Evolutionary conservation across 805 yeast genomes (phyloP).

Genomic region (Yamadazyma ubonensis): DNA sequence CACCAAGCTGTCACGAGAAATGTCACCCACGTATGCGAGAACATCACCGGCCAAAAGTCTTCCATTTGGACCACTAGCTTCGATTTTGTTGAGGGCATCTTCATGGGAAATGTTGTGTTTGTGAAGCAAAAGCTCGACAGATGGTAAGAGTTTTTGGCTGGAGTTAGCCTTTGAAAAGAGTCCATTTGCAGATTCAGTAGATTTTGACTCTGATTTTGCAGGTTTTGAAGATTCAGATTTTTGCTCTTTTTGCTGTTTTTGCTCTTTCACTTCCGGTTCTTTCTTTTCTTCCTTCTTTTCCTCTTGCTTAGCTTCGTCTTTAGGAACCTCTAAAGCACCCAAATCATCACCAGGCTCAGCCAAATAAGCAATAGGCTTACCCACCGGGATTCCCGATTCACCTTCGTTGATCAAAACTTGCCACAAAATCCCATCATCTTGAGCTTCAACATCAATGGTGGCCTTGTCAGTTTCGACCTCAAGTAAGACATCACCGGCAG

Average conservation of each 20-base stretch:
- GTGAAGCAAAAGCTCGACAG: conserved; percentile 67
- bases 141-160: conserved; percentile 68
- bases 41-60: conserved; percentile 90
- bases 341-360: conserved; percentile 91
- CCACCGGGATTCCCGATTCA: conserved; percentile 76
- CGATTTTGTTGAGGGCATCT: conserved; percentile 69
- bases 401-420: conserved; percentile 74
- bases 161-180: conserved; percentile 55
- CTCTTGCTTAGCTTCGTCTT: conserved; percentile 20
- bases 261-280: conserved; percentile 17
- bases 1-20: conserved; percentile 53
- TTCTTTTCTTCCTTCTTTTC: conserved; percentile 13
- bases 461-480: conserved; percentile 90
- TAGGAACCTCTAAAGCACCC: conserved; percentile 58
- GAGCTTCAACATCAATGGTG: conserved; percentile 80
- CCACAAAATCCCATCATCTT: conserved; percentile 87
- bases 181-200: no score
- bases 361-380: conserved; percentile 81
- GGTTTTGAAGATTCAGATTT: no score
- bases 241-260: conserved; percentile 5
- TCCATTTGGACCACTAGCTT: conserved; percentile 88
- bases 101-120: conserved; percentile 60
- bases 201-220: no score
- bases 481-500: conserved; percentile 77
- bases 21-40: conserved; percentile 74